Evolutionary conservation across 1,139 yeast genomes (phyloP).

Genomic region (Torulaspora globosa): DNA sequence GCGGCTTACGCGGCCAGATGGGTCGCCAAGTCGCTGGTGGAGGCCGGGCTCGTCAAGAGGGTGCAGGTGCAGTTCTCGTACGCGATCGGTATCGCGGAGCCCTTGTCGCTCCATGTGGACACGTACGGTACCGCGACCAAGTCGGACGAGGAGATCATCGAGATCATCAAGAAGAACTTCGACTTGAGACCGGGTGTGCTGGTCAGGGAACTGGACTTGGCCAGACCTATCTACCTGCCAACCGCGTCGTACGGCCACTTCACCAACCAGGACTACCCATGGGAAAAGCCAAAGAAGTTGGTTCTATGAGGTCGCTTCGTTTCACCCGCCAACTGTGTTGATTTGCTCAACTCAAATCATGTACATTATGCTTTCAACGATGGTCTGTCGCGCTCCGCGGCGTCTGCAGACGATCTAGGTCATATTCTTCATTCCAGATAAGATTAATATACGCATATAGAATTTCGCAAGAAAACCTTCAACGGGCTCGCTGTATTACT

Average conservation of each 20-base stretch:
- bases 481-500: conserved; percentile 15
- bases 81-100: conserved; percentile 99
- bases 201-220: conserved; percentile 93
- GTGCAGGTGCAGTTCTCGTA: conserved; percentile 97
- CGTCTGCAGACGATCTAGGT: background rate
- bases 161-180: conserved; percentile 86
- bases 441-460: conserved; percentile 9
- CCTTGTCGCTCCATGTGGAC: conserved; percentile 94
- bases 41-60: conserved; percentile 94
- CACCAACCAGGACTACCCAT: conserved; percentile 97
- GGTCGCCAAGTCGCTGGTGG: conserved; percentile 97
- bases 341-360: conserved; percentile 25
- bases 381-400: background rate
- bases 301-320: conserved; percentile 47
- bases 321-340: conserved; percentile 13
- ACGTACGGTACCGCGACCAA: conserved; percentile 95
- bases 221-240: conserved; percentile 98
- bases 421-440: conserved; percentile 1
- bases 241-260: conserved; percentile 99
- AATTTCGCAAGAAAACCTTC: conserved; percentile 13
- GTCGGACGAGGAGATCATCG: conserved; percentile 84
- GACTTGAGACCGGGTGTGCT: conserved; percentile 99
- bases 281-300: conserved; percentile 97
- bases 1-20: conserved; percentile 99
- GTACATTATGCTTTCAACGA: conserved; percentile 14